These are phyloP conservation scores for Dictyostelium citrinum DNA, from an alignment of 78 protist genomes.

Conservation along the genomic window DNA sequence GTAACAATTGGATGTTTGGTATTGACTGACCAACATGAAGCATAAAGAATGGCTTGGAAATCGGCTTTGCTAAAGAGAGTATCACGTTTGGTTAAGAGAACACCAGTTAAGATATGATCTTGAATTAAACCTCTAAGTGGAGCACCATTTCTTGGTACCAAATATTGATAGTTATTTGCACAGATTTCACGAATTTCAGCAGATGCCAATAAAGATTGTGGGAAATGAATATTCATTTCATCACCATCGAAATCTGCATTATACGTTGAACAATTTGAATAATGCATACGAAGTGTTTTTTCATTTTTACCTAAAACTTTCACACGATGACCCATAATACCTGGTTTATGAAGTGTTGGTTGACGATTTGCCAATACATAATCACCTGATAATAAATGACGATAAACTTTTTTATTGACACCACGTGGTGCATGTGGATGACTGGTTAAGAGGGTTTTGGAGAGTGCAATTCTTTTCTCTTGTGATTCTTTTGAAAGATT, in stretches of 20 bases:
- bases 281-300: slow-evolving; percentile 97
- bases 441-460: slow-evolving; percentile 78
- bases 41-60: slow-evolving; percentile 84
- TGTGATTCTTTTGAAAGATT: slow-evolving; percentile 46
- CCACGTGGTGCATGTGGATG: slow-evolving; percentile 55
- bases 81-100: slow-evolving; percentile 90
- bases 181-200: slow-evolving; percentile 93
- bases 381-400: slow-evolving; percentile 97
- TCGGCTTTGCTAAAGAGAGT: slow-evolving; percentile 85
- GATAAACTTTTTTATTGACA: slow-evolving; percentile 87
- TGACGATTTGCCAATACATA: slow-evolving; percentile 97
- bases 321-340: slow-evolving; percentile 96
- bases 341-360: slow-evolving; percentile 99
- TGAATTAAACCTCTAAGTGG: slow-evolving; percentile 99
- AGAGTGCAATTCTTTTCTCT: slow-evolving; percentile 82
- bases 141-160: slow-evolving; percentile 90
- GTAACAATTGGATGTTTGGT: slow-evolving; percentile 57
- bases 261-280: slow-evolving; percentile 98
- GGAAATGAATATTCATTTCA: slow-evolving; percentile 99
- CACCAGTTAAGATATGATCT: slow-evolving; percentile 98
- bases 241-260: slow-evolving; percentile 99
- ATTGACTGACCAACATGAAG: slow-evolving; percentile 43
- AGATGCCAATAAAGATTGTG: slow-evolving; percentile 89
- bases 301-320: slow-evolving; percentile 78
- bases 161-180: slow-evolving; percentile 91